Percentiles rank a stretch among this genome's conserved stretches.
Evolutionary conservation across 768 basidiomycete species (phyloP).

Genomic region (Tremella yokohamensis): DNA sequence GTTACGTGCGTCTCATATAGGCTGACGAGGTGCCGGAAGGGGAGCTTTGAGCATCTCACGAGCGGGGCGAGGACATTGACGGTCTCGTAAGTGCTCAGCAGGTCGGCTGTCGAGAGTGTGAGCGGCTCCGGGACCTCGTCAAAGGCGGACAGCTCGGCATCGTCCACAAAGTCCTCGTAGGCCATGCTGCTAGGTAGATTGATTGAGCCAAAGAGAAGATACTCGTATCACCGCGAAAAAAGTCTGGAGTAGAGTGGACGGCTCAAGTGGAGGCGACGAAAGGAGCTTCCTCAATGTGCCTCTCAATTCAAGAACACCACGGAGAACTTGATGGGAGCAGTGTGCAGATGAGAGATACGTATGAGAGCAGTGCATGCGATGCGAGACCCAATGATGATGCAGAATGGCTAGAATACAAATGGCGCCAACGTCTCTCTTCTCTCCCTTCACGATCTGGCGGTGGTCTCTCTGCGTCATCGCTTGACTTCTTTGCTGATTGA

Average conservation of each 20-base stretch:
- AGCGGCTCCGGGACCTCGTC: constrained; percentile 33
- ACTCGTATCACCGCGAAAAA: too few species aligned
- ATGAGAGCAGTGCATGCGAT: too few species aligned
- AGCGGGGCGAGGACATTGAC: constrained; percentile 54
- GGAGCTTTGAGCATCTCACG: constrained; percentile 55
- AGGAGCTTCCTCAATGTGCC: too few species aligned
- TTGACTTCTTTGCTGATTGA: constrained; percentile 11
- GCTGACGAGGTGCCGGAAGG: constrained; percentile 54
- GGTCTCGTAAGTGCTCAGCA: constrained; percentile 47
- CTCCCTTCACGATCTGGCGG: neutral
- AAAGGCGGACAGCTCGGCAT: constrained; percentile 1
- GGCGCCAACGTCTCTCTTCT: too few species aligned
- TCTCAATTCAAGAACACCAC: too few species aligned
- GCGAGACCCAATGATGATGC: too few species aligned
- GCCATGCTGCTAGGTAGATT: neutral
- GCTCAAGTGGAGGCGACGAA: too few species aligned
- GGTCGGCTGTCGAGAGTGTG: constrained; percentile 45
- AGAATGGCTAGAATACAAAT: too few species aligned
- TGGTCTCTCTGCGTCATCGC: constrained; percentile 6
- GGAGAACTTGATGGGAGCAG: too few species aligned
- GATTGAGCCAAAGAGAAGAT: too few species aligned
- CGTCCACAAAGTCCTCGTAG: neutral
- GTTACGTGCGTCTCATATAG: constrained; percentile 55
- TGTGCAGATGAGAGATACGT: too few species aligned
- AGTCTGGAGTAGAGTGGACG: too few species aligned